These are phyloP conservation scores for Penicillium aurantiogriseum DNA, from an alignment of 2,329 filamentous ascomycete species.

Conservation along the genomic window DNA sequence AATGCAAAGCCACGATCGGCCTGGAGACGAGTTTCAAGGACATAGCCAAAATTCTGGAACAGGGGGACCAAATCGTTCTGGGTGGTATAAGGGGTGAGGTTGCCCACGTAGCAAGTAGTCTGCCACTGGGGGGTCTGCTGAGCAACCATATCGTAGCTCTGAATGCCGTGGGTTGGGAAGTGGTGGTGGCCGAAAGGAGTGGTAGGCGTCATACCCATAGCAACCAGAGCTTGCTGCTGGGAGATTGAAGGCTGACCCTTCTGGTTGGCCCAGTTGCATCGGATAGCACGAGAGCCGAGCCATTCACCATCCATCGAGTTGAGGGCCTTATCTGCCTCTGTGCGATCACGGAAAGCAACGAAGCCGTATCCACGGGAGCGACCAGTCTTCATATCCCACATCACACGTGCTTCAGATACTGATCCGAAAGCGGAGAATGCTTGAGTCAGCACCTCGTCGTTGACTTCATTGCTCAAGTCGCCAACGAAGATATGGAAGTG, in stretches of 20 bases:
- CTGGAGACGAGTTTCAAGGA: conserved; percentile 96
- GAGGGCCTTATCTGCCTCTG: conserved; percentile 91
- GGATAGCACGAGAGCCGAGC: conserved; percentile 95
- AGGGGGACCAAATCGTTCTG: conserved; percentile 95
- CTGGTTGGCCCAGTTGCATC: conserved; percentile 99
- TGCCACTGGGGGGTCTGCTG: conserved; percentile 96
- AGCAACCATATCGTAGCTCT: conserved; percentile 96
- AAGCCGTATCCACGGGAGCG: conserved; percentile 97
- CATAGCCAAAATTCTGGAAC: conserved; percentile 98
- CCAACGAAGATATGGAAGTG: conserved; percentile 99
- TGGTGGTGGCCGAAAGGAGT: conserved; percentile 96
- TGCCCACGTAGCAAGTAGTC: conserved; percentile 97
- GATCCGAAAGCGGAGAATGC: conserved; percentile 95
- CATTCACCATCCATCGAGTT: conserved; percentile 99
- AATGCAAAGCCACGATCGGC: conserved; percentile 97
- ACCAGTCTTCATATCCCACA: conserved; percentile 99
- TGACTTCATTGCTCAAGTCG: conserved; percentile 96
- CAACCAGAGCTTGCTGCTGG: conserved; percentile 93
- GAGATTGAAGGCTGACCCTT: conserved; percentile 99
- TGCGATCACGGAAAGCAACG: conserved; percentile 91
- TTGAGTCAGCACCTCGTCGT: conserved; percentile 89
- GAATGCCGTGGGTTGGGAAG: conserved; percentile 93
- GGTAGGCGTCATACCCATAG: conserved; percentile 97
- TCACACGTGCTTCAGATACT: conserved; percentile 95
- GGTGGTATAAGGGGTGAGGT: conserved; percentile 94